Evolutionary conservation across 2,329 filamentous ascomycete species (phyloP).

Genomic region (Penicillium expansum): DNA sequence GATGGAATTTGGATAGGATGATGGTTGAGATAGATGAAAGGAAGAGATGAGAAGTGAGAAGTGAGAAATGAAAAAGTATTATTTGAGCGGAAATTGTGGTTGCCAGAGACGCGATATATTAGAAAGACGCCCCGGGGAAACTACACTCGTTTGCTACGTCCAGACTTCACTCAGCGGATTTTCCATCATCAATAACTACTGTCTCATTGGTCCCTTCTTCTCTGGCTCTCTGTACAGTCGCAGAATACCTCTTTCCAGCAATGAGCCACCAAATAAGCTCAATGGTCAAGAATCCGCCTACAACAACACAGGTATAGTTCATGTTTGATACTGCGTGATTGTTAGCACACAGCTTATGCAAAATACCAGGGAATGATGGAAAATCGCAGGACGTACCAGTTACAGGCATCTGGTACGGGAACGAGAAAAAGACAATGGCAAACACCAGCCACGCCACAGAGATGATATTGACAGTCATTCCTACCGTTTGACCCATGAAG

Average conservation of each 20-base stretch:
- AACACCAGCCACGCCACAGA: conserved; percentile 50
- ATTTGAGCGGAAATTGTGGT: background rate
- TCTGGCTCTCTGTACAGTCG: conserved; percentile 36
- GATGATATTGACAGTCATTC: conserved; percentile 46
- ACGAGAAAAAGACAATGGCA: conserved; percentile 52
- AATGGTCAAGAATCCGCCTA: conserved; percentile 43
- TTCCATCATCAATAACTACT: background rate
- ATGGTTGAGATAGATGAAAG: background rate
- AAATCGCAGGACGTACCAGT: conserved; percentile 16
- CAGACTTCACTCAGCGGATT: background rate
- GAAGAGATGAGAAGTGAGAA: background rate
- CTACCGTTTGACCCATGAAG: conserved; percentile 41
- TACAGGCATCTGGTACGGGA: conserved; percentile 41
- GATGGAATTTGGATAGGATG: background rate
- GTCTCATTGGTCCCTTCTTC: conserved; percentile 55
- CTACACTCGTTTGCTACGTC: background rate
- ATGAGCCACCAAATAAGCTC: conserved; percentile 46
- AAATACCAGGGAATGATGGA: background rate
- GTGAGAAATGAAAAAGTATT: background rate
- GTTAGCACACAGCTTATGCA: background rate
- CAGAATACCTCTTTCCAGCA: conserved; percentile 40
- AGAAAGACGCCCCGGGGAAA: background rate
- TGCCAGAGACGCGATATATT: background rate
- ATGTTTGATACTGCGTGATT: conserved; percentile 37
- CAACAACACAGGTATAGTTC: conserved; percentile 52